Evolutionary conservation across 345 rosid species (phyloP).

Genomic region (Gossypium australe): DNA sequence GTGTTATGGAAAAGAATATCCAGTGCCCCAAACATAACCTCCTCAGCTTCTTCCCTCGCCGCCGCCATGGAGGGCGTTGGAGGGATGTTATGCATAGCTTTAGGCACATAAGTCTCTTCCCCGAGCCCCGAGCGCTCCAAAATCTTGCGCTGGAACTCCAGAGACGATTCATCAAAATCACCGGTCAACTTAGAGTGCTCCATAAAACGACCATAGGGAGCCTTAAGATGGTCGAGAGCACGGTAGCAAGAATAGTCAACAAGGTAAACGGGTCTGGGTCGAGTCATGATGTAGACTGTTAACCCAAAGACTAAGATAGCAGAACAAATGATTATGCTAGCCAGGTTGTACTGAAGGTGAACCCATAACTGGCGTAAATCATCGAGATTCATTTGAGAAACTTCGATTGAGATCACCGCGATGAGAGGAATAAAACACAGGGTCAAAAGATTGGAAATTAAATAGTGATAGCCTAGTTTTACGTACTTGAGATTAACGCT

Average conservation of each 20-base stretch:
- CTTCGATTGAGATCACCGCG: constrained; percentile 29
- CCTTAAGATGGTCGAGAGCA: constrained; percentile 37
- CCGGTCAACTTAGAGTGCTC: constrained; percentile 46
- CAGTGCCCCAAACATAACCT: constrained; percentile 58
- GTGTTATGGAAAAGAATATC: constrained; percentile 45
- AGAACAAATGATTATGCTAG: constrained; percentile 37
- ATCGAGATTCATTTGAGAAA: constrained; percentile 35
- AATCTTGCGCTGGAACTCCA: constrained; percentile 62
- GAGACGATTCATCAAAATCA: constrained; percentile 49
- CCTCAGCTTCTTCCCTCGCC: constrained; percentile 62
- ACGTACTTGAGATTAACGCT: constrained; percentile 60
- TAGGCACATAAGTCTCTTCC: constrained; percentile 59
- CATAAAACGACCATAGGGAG: constrained; percentile 36
- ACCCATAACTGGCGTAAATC: constrained; percentile 45
- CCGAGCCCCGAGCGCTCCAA: constrained; percentile 72
- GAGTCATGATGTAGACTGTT: constrained; percentile 47
- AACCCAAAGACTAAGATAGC: constrained; percentile 42
- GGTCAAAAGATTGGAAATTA: constrained; percentile 38
- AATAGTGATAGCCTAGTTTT: constrained; percentile 53
- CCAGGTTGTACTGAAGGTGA: constrained; percentile 49
- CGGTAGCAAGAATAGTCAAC: constrained; percentile 47
- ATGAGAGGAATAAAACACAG: constrained; percentile 45
- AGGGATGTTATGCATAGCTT: constrained; percentile 48
- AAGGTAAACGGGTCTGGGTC: constrained; percentile 45
- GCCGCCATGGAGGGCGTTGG: constrained; percentile 51